These are phyloP conservation scores for Vigna trinervia DNA, from an alignment of 306 rosid genomes.

Conservation along the genomic window DNA sequence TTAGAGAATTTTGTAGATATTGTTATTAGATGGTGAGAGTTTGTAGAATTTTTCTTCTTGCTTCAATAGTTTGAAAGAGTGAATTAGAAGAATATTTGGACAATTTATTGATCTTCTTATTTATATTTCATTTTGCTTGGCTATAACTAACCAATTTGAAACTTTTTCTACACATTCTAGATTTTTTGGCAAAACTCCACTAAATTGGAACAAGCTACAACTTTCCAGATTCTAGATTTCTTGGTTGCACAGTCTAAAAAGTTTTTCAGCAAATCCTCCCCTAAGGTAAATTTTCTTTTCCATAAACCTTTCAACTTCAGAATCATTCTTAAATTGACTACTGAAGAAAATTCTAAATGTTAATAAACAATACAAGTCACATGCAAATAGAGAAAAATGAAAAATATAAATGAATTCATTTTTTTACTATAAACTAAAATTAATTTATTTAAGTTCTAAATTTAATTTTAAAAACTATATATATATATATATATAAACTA, in stretches of 20 bases:
- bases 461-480: too few species aligned
- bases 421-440: too few species aligned
- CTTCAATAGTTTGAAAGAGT: background rate
- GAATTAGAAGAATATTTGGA: background rate
- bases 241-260: constrained; percentile 62
- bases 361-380: background rate
- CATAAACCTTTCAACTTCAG: constrained; percentile 7
- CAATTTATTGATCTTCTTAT: background rate
- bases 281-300: constrained; percentile 51
- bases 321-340: constrained; percentile 15
- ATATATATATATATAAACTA: too few species aligned
- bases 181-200: too few species aligned
- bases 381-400: background rate
- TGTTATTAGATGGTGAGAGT: constrained; percentile 69
- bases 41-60: background rate
- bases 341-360: background rate
- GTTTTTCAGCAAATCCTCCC: constrained; percentile 19
- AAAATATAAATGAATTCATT: too few species aligned
- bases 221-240: constrained; percentile 62
- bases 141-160: too few species aligned
- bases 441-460: too few species aligned
- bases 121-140: background rate
- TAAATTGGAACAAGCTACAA: constrained; percentile 36
- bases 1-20: constrained; percentile 66
- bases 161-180: too few species aligned